Evolutionary conservation across 1,284 basidiomycete genomes (phyloP).

Genomic region (Pterulicium gracile): DNA sequence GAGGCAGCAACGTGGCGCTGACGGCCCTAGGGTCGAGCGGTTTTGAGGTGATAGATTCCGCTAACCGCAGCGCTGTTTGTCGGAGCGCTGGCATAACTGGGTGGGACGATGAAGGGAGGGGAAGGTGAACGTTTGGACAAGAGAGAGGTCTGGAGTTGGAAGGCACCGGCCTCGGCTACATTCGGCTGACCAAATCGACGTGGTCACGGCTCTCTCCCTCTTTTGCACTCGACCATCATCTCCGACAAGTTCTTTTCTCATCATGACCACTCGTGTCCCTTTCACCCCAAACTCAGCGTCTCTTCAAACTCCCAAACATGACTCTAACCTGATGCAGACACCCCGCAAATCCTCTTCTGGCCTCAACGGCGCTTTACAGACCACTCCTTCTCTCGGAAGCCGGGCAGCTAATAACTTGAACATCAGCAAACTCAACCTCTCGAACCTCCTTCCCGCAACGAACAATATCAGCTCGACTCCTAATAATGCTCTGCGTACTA

Average conservation of each 20-base stretch:
- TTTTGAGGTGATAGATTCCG: constrained; percentile 49
- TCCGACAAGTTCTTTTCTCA: not conserved
- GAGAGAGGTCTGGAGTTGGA: too few relatives aligned
- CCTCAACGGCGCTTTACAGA: not conserved
- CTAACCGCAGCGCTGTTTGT: constrained; percentile 29
- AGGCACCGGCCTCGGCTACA: too few relatives aligned
- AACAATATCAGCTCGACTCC: not conserved
- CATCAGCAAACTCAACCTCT: not conserved
- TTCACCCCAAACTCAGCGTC: not conserved
- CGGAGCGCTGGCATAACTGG: not conserved
- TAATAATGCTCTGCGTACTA: not conserved
- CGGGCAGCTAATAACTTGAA: not conserved
- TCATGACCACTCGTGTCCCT: not conserved
- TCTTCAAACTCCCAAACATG: not conserved
- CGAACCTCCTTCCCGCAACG: not conserved
- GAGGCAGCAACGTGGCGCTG: constrained; percentile 67
- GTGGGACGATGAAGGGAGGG: not conserved
- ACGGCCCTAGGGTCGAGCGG: constrained; percentile 58
- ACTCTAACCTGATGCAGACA: not conserved
- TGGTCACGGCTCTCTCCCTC: not conserved
- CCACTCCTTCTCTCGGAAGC: constrained; percentile 1
- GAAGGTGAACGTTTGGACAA: too few relatives aligned
- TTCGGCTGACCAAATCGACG: too few relatives aligned
- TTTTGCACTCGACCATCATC: not conserved
- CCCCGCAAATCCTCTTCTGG: not conserved